These are phyloP conservation scores for Saussurea involucrata DNA, from an alignment of 129 eudicot species.

Conservation along the genomic window DNA sequence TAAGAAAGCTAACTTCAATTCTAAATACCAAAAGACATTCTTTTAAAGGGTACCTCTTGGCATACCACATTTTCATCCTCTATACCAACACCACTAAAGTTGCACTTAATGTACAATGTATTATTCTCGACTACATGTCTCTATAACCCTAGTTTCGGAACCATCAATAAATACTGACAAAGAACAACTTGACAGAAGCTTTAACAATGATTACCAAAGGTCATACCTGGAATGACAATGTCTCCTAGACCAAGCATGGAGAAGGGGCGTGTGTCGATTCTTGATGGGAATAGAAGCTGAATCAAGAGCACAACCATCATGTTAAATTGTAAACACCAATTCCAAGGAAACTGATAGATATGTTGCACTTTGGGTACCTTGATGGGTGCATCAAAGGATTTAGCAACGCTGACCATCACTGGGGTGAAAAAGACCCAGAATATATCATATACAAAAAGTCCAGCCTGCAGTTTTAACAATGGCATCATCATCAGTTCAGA, in stretches of 20 bases:
- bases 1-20: neutral
- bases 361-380: conserved; percentile 51
- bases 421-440: conserved; percentile 99
- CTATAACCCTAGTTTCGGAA: neutral
- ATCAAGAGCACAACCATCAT: conserved; percentile 2
- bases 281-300: conserved; percentile 95
- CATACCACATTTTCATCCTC: neutral
- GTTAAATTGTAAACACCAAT: neutral
- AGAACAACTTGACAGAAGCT: neutral
- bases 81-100: neutral
- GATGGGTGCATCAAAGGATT: conserved; percentile 97
- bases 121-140: neutral
- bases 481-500: neutral
- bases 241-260: conserved; percentile 98
- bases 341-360: neutral
- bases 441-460: conserved; percentile 87
- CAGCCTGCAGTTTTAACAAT: conserved; percentile 49
- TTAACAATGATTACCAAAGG: neutral
- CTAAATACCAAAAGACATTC: neutral
- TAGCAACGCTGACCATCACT: conserved; percentile 98
- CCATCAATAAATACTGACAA: neutral
- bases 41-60: neutral
- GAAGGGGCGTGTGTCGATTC: conserved; percentile 70
- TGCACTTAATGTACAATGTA: neutral
- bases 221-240: conserved; percentile 91